Evolutionary conservation across 106 monocot species (phyloP).

Genomic region (Agapanthus africanus): DNA sequence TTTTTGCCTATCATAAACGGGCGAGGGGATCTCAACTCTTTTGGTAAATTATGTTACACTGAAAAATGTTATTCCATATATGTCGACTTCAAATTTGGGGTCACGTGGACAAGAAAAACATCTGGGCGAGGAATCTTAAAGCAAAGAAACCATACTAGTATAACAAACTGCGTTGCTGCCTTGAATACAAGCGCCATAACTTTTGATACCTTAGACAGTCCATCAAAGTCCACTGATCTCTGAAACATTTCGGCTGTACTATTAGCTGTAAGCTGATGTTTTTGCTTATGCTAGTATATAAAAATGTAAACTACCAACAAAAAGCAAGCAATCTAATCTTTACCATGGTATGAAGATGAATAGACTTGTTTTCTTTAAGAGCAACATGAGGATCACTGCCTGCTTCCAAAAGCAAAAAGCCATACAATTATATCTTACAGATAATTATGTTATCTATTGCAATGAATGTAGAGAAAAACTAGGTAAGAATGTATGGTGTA

Average conservation of each 20-base stretch:
- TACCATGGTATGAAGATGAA: slow-evolving; percentile 86
- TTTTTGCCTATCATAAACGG: slow-evolving; percentile 1
- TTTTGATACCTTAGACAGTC: slow-evolving; percentile 64
- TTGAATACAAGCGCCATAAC: slow-evolving; percentile 67
- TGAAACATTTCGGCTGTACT: no score
- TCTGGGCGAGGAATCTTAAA: slow-evolving; percentile 85
- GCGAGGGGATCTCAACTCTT: neutral
- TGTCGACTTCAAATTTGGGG: neutral
- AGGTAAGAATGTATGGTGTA: no score
- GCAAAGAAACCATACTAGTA: slow-evolving; percentile 85
- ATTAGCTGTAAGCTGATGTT: no score
- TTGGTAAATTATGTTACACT: neutral
- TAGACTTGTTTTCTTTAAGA: slow-evolving; percentile 42
- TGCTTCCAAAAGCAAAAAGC: slow-evolving; percentile 7
- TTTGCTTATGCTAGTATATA: no score
- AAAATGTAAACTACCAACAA: no score
- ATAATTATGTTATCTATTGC: no score
- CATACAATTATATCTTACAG: no score
- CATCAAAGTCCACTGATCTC: slow-evolving; percentile 50
- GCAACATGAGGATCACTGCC: slow-evolving; percentile 73
- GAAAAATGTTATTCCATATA: neutral
- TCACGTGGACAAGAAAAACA: slow-evolving; percentile 76
- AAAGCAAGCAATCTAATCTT: no score
- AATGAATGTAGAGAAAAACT: no score
- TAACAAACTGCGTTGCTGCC: slow-evolving; percentile 62